Percentiles rank a stretch among this genome's conserved stretches.
Conservation (phyloP, 2,329 filamentous ascomycete species). For the Simplicillium sp. region DNA sequence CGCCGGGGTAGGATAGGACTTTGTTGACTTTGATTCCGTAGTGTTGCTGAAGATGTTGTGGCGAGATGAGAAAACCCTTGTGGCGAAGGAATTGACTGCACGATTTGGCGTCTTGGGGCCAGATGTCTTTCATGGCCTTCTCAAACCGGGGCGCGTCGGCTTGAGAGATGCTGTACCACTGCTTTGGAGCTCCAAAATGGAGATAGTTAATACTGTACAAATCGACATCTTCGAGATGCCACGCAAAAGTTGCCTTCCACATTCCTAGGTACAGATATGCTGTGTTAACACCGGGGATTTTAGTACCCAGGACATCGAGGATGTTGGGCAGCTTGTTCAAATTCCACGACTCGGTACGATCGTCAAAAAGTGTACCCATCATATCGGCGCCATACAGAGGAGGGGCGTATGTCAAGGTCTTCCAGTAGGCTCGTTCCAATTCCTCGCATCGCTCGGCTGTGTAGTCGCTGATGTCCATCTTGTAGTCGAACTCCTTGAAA, state of each 20-base stretch:
- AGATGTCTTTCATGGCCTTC: conserved; percentile 87
- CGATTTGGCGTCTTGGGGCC: conserved; percentile 89
- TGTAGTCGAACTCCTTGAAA: conserved; percentile 87
- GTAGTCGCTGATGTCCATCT: conserved; percentile 78
- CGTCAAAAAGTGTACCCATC: conserved; percentile 88
- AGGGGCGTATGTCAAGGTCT: conserved; percentile 87
- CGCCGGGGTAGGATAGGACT: conserved; percentile 87
- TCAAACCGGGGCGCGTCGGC: conserved; percentile 90
- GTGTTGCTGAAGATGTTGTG: conserved; percentile 73
- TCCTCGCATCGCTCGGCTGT: conserved; percentile 89
- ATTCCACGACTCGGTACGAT: conserved; percentile 79
- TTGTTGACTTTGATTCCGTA: conserved; percentile 96
- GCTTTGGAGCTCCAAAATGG: conserved; percentile 95
- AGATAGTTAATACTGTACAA: conserved; percentile 99
- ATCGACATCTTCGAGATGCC: conserved; percentile 97
- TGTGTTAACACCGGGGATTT: conserved; percentile 95
- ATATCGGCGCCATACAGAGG: conserved; percentile 96
- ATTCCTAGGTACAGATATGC: conserved; percentile 96
- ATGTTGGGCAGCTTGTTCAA: conserved; percentile 90
- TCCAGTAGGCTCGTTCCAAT: conserved; percentile 93
- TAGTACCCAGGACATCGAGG: conserved; percentile 86
- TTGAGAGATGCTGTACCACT: conserved; percentile 99
- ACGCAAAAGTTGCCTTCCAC: conserved; percentile 99
- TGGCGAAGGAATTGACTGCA: conserved; percentile 95
- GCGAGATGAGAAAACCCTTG: conserved; percentile 95